These are phyloP conservation scores for Fusarium poae DNA, from an alignment of 2,329 filamentous ascomycete genomes.

Conservation along the genomic window DNA sequence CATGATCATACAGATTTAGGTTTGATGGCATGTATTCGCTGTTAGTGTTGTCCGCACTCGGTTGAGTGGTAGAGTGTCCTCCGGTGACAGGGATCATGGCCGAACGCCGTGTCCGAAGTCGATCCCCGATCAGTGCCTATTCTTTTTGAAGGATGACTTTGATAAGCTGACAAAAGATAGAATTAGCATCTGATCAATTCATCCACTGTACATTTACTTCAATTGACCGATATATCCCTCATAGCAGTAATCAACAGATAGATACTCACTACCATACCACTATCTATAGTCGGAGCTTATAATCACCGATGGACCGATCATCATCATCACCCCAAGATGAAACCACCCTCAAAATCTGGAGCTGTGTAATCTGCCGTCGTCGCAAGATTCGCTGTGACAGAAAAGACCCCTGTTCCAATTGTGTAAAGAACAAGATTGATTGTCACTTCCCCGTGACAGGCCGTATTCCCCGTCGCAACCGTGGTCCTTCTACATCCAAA, in stretches of 20 bases:
- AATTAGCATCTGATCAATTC: background rate
- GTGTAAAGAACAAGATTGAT: slow-evolving; percentile 45
- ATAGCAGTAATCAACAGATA: background rate
- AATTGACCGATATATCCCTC: background rate
- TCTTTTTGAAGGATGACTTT: background rate
- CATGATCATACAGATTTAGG: fast-evolving
- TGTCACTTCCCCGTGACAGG: slow-evolving; percentile 52
- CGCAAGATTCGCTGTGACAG: slow-evolving; percentile 52
- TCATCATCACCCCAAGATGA: slow-evolving; percentile 17
- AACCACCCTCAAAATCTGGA: slow-evolving; percentile 49
- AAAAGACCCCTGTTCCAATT: slow-evolving; percentile 50
- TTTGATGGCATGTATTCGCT: background rate
- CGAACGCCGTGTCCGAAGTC: slow-evolving; percentile 51
- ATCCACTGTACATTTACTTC: background rate
- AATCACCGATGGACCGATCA: slow-evolving; percentile 41
- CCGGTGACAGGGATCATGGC: slow-evolving; percentile 39
- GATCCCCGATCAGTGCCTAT: slow-evolving; percentile 26
- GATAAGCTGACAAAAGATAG: background rate
- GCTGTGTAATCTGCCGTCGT: slow-evolving; percentile 51
- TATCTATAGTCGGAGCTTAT: slow-evolving; percentile 16
- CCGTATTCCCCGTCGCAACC: slow-evolving; percentile 47
- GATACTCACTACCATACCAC: background rate
- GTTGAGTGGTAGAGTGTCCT: slow-evolving; percentile 11
- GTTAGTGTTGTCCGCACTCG: slow-evolving; percentile 24
- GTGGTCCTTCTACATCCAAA: slow-evolving; percentile 31